These are phyloP conservation scores for Marasmius tenuissimus DNA, from an alignment of 1,284 basidiomycete genomes.

Conservation along the genomic window DNA sequence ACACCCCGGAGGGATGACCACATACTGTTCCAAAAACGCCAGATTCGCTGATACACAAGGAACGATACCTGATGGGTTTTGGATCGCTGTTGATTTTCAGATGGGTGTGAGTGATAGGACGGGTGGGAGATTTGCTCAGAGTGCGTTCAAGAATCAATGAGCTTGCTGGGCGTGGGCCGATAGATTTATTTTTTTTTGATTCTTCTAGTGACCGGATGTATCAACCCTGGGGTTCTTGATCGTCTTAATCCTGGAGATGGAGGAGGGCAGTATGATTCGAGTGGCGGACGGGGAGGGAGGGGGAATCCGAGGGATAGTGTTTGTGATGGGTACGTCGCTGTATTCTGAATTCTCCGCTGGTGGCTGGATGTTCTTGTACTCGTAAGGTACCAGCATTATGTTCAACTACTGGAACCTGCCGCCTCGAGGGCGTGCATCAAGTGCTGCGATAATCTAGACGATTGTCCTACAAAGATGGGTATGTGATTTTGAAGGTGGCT, in stretches of 20 bases:
- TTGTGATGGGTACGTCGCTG: constrained; percentile 40
- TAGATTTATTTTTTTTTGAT: no score
- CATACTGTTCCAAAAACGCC: constrained; percentile 43
- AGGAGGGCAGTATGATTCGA: constrained; percentile 54
- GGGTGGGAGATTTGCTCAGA: constrained; percentile 38
- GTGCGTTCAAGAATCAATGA: constrained; percentile 25
- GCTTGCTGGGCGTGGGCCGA: no score
- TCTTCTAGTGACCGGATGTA: constrained; percentile 49
- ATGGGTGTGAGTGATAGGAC: constrained; percentile 34
- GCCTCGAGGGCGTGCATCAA: constrained; percentile 46
- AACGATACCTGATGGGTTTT: constrained; percentile 41
- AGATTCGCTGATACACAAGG: constrained; percentile 38
- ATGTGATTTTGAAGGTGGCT: neutral
- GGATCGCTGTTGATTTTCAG: constrained; percentile 44
- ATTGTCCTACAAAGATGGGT: constrained; percentile 46
- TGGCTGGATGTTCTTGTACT: neutral
- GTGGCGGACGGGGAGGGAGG: constrained; percentile 40
- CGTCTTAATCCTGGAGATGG: constrained; percentile 42
- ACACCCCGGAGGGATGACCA: constrained; percentile 46
- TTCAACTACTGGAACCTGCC: constrained; percentile 49
- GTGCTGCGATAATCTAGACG: constrained; percentile 47
- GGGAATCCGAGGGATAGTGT: constrained; percentile 48
- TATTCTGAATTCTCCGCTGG: constrained; percentile 3
- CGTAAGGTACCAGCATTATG: constrained; percentile 47
- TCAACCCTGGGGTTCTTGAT: constrained; percentile 36